Base-by-base conservation (phyloP, 169 alveolate genomes). In the Babesia caballi region DNA sequence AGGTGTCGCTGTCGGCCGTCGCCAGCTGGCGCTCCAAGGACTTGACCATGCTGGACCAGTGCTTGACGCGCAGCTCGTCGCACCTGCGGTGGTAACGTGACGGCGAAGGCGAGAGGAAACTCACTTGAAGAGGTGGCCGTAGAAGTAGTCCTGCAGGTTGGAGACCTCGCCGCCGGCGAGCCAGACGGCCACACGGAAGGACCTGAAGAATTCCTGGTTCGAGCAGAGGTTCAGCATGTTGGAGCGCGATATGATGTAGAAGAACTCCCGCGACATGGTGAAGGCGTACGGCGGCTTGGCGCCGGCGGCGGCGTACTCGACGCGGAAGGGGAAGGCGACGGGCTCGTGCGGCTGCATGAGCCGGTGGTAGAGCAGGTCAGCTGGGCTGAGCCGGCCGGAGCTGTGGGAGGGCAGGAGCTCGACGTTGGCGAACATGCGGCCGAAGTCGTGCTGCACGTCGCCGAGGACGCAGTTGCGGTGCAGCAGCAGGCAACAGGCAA, bases 101-200 rank as follows among this genome's bases (percentile, higher is more conserved):
- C 4, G 15, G 8, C 53, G 11, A 3, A 23, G 14, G 46, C 21
- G n/a, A 27, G 3, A 0, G 59, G 66, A 9, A 73, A 73, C 83
- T 33, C 23, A 73, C 82, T 70, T 77, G 73, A 77, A 77, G 44
- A 77, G 30, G 49, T 77, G 85, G 51, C 85, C 85, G 32, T 67
- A 77, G 66, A 77, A 77, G 82, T 66, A 46, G 46, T 63, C 66
- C 67, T 77, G 72, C 4, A 77, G 46, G 42, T 49, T 40, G 28
- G 85, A 67, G 23, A 59, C 73, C 40, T 67, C 67, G 40, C 81
- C 85, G 4, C 82, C 82, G 15, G 76, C 63, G 25, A 77, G 66
- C 85, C 85, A 77, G 19, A 68, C 82, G 4, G 72, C 81, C 5
- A 58, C 56, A 5, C 82, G 30, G 72, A 65, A 77, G 15, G 65